Evolutionary conservation across 805 yeast genomes (phyloP), one percentile per base, ranked within the genome.

Genomic region (Cyberlindnera xishuangbannaensis): DNA sequence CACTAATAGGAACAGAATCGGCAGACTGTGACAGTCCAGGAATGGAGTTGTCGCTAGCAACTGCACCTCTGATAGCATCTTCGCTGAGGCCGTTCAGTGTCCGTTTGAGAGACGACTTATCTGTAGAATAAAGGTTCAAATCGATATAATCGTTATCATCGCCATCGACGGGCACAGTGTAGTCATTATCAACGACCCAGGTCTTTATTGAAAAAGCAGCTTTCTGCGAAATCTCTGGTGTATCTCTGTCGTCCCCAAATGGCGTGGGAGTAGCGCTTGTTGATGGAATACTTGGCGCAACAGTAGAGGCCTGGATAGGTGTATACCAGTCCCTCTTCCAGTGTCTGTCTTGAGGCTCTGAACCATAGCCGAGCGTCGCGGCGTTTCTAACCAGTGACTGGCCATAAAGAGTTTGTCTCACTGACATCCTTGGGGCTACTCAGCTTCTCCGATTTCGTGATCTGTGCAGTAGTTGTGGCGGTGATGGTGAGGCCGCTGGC

Each of bases 21-120:
- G n/a, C n/a, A n/a, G 29, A 8, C 36, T 56, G 55, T 0, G 65
- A 53, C 14, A 69, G 56, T 4, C 75, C 73, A 3, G 72, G 68
- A 41, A 67, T 65, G 1, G 71, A 56, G 30, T 62, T 71, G 16
- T 58, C 59, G 15, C 54, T 56, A 7, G 72, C 73, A 6, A 70
- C 76, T 6, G 78, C 78, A 10, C 74, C 78, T 47, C 76, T 61
- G 26, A 71, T 70, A 36, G 70, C 76, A 18, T 61, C 67, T 25
- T 63, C 69, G 4, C 67, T 59, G 15, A 70, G 51, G 7, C 58
- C 63, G 23, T 47, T 53, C n/a, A n/a, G n/a, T 3, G 33, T 51
- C 6, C 34, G 43, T 6, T 24, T 34, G 4, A 4, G 8, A 3
- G 29, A 7, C 19, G 28, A 13, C 30, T 50, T 48, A 56, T 28